These are phyloP conservation scores for Jatropha curcas DNA, from an alignment of 345 rosid genomes.

Conservation along the genomic window DNA sequence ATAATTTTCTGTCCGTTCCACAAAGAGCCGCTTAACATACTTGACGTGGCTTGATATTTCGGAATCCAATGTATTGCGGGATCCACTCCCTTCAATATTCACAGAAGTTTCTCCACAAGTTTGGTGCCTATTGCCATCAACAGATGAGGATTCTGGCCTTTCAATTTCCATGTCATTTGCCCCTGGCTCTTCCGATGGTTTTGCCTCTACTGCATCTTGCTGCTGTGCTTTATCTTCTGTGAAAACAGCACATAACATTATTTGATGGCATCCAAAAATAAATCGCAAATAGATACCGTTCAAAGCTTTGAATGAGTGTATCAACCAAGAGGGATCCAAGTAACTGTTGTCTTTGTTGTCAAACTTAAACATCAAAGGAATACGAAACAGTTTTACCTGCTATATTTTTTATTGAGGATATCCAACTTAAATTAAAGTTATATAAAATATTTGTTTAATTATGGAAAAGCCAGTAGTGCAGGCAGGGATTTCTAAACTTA, in stretches of 20 bases:
- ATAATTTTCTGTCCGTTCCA: slow-evolving; percentile 58
- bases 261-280: neutral
- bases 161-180: slow-evolving; percentile 36
- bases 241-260: slow-evolving; percentile 1
- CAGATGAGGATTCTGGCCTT: slow-evolving; percentile 37
- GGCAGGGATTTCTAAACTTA: neutral
- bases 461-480: neutral
- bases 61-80: slow-evolving; percentile 43
- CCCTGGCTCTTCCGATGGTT: slow-evolving; percentile 39
- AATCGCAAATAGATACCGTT: neutral
- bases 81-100: slow-evolving; percentile 16
- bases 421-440: neutral
- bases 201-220: slow-evolving; percentile 47
- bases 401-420: too few relatives aligned
- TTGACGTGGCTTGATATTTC: slow-evolving; percentile 47
- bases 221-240: slow-evolving; percentile 54
- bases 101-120: slow-evolving; percentile 26
- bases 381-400: too few relatives aligned
- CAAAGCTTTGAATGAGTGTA: neutral
- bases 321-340: neutral
- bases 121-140: slow-evolving; percentile 29
- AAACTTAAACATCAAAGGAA: too few relatives aligned
- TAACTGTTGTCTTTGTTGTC: too few relatives aligned
- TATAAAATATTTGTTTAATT: too few relatives aligned
- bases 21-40: slow-evolving; percentile 42